phyloP scores from a whole-genome alignment of 2,329 filamentous ascomycete species.

The Monosporascus sp. region DNA sequence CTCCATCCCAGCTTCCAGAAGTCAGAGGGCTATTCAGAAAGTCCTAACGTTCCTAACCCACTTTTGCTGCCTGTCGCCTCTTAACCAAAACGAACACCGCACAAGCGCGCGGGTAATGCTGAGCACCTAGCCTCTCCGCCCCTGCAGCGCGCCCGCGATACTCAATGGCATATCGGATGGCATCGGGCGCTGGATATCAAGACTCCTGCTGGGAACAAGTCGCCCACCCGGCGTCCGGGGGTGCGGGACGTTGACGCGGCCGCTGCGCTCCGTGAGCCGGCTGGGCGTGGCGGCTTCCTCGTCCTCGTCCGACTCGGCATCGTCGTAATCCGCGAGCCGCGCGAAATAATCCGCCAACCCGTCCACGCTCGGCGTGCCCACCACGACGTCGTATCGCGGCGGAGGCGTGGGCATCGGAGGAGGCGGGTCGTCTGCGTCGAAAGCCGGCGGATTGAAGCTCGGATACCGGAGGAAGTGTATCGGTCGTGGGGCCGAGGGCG shows the following conservation, averaged over 20 bases:
- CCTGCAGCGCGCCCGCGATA: conserved; percentile 21
- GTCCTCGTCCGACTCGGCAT: conserved; percentile 28
- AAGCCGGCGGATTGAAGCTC: conserved; percentile 82
- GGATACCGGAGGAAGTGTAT: conserved; percentile 81
- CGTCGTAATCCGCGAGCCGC: conserved; percentile 67
- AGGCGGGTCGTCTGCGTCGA: conserved; percentile 74
- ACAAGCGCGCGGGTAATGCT: too few species aligned
- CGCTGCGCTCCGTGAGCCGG: conserved; percentile 44
- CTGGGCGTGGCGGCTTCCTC: conserved; percentile 21
- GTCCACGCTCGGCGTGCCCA: conserved; percentile 63
- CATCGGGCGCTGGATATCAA: conserved; percentile 46
- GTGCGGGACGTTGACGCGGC: conserved; percentile 53
- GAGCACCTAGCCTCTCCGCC: conserved; percentile 19
- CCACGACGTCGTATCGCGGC: conserved; percentile 75
- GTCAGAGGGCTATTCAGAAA: too few species aligned
- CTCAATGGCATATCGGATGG: conserved; percentile 19
- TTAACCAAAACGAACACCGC: not conserved
- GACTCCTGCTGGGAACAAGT: conserved; percentile 48
- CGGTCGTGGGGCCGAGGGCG: conserved; percentile 64
- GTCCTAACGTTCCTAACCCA: not conserved
- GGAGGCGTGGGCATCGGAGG: conserved; percentile 68
- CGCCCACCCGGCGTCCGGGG: conserved; percentile 49
- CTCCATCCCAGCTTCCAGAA: too few species aligned
- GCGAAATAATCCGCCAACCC: conserved; percentile 82
- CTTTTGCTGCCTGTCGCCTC: not conserved